These are phyloP conservation scores for Yarrowia sp. DNA, from an alignment of 805 yeast genomes.

Conservation along the genomic window DNA sequence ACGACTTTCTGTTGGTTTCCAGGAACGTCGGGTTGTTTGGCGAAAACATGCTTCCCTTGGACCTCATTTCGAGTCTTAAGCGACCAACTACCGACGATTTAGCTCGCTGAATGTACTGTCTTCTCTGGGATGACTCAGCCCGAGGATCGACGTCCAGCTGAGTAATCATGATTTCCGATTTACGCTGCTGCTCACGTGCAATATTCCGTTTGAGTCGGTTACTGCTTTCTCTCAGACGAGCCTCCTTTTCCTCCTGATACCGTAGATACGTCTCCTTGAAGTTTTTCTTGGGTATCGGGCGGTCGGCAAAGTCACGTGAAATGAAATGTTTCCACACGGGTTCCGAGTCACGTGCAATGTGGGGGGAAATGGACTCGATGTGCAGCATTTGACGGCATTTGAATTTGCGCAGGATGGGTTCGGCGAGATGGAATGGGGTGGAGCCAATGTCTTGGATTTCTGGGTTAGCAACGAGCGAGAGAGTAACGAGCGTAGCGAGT, in stretches of 20 bases:
- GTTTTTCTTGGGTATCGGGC: slow-evolving; percentile 46
- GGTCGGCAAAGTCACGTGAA: slow-evolving; percentile 48
- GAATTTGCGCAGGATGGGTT: slow-evolving; percentile 50
- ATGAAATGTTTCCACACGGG: slow-evolving; percentile 50
- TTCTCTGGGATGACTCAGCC: not conserved
- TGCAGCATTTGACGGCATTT: slow-evolving; percentile 49
- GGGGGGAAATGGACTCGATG: slow-evolving; percentile 49
- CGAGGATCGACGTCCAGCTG: slow-evolving; percentile 31
- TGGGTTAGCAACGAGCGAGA: not conserved
- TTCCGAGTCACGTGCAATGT: slow-evolving; percentile 46
- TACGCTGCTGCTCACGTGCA: slow-evolving; percentile 31
- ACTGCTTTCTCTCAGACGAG: slow-evolving; percentile 47
- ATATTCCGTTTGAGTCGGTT: slow-evolving; percentile 19
- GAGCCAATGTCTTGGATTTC: slow-evolving; percentile 52
- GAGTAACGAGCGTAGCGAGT: no score
- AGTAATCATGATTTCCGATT: slow-evolving; percentile 35
- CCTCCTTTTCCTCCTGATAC: slow-evolving; percentile 54
- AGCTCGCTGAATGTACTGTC: slow-evolving; percentile 3
- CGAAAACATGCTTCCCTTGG: slow-evolving; percentile 28
- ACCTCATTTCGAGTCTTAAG: slow-evolving; percentile 19
- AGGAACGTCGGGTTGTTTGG: slow-evolving; percentile 22
- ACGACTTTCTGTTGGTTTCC: not conserved
- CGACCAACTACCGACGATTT: slow-evolving; percentile 22
- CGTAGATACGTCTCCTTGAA: slow-evolving; percentile 46
- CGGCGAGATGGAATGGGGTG: slow-evolving; percentile 50